Evolutionary conservation across 768 basidiomycete species (phyloP), one percentile per base, ranked within the genome.

Genomic region (Trametes coccinea): DNA sequence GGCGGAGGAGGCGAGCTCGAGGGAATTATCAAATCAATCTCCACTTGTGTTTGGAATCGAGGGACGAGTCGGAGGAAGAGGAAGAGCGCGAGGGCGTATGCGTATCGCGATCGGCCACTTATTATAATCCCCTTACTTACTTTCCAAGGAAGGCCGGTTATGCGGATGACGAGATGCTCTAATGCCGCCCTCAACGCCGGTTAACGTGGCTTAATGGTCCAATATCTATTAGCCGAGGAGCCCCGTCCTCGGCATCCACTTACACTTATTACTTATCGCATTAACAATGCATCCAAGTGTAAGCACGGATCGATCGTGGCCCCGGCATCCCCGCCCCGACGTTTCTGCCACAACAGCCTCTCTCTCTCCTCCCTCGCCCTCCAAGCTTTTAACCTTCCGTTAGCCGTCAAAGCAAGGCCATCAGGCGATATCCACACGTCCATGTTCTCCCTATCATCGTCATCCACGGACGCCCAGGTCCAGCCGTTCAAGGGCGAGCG

Each of bases 401-500:
- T 43, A 11, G 30, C 56, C n/a, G n/a, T 13, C 48, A 4, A 22
- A 16, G 14, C 31, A 29, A 30, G 10, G 29, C 29, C 6, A 17
- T 39, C 51, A 49, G 22, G 22, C 22, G 11, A 27, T 31, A 17
- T 45, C 40, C 43, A 17, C 43, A 66, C 61, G 66, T 52, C 63
- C 41, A 40, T 44, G 39, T 59, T 60, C 45, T 59, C 50, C 10
- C 44, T 55, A 43, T 41, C 50, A 1, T 17, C 45, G 37, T 22
- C 22, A 22, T 22, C 46, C 46, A 33, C 45, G 2, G 53, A 56
- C 37, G 49, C 41, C 34, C 53, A 56, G 48, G 49, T 29, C 43
- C 48, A 56, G 48, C 58, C 62, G 7, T 17, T 55, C 47, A 58
- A 43, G 31, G 62, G 58, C 62, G 53, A 55, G 47, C 16, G 10